Conservation (phyloP, 768 basidiomycete species). For the Russula foetens region DNA sequence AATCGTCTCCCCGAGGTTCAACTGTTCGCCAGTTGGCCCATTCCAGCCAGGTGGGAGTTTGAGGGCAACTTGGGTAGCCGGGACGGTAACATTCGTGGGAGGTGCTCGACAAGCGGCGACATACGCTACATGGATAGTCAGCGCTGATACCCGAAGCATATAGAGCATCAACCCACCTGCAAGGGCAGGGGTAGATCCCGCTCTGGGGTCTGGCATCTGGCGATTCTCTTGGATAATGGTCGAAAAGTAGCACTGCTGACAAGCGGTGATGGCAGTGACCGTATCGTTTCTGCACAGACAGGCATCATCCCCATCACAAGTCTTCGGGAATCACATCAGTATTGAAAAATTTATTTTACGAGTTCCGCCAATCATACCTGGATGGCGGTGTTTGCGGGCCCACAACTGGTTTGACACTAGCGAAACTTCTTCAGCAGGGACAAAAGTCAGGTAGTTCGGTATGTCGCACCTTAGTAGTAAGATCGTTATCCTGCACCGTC, state of each 20-base stretch:
- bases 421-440: constrained; percentile 21
- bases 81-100: constrained; percentile 31
- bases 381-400: constrained; percentile 22
- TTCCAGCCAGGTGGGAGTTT: constrained; percentile 47
- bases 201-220: constrained; percentile 40
- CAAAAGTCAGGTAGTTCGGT: background rate
- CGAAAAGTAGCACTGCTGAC: constrained; percentile 64
- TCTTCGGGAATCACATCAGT: constrained; percentile 22
- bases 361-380: constrained; percentile 18
- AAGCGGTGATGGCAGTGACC: constrained; percentile 36
- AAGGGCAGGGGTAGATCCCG: constrained; percentile 54
- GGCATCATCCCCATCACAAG: constrained; percentile 36
- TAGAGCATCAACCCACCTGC: constrained; percentile 34
- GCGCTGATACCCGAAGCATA: background rate
- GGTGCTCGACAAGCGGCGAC: constrained; percentile 35
- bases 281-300: constrained; percentile 49
- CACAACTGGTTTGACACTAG: constrained; percentile 29
- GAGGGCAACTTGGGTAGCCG: constrained; percentile 35
- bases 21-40: constrained; percentile 44
- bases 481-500: constrained; percentile 27
- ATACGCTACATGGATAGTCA: constrained; percentile 38
- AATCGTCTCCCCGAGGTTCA: constrained; percentile 38
- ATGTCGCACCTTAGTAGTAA: constrained; percentile 26
- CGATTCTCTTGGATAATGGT: constrained; percentile 44
- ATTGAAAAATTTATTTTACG: background rate